Evolutionary conservation across 805 yeast species (phyloP).

Genomic region (Ogataea angusta): DNA sequence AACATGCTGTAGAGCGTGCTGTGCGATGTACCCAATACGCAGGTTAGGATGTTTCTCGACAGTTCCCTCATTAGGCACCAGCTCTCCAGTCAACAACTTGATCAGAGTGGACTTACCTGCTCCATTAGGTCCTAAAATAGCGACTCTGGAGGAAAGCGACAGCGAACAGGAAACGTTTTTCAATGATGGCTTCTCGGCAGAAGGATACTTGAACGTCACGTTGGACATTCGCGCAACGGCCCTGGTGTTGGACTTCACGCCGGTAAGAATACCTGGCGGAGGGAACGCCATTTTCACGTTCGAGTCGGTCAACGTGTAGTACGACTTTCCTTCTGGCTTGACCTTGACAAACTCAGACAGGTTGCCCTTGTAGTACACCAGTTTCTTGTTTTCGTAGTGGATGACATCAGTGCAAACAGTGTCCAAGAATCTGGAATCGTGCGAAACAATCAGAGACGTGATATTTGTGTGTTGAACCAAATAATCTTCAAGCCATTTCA

Average conservation of each 20-base stretch:
- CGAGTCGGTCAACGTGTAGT: slow-evolving; percentile 89
- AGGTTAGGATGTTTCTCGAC: slow-evolving; percentile 98
- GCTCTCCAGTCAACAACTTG: slow-evolving; percentile 88
- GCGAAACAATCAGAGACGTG: slow-evolving; percentile 94
- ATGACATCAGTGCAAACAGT: slow-evolving; percentile 94
- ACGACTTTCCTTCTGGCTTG: slow-evolving; percentile 94
- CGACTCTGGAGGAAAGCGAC: slow-evolving; percentile 94
- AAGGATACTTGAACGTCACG: slow-evolving; percentile 89
- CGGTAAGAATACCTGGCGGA: slow-evolving; percentile 96
- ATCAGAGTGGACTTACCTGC: slow-evolving; percentile 98
- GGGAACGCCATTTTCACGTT: slow-evolving; percentile 98
- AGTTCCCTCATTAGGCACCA: slow-evolving; percentile 79
- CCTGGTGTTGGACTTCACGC: slow-evolving; percentile 91
- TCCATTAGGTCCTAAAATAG: slow-evolving; percentile 96
- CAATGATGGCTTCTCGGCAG: slow-evolving; percentile 80
- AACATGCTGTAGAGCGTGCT: slow-evolving; percentile 96
- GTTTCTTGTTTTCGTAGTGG: slow-evolving; percentile 92
- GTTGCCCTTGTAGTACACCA: slow-evolving; percentile 95
- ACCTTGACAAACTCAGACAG: slow-evolving; percentile 86
- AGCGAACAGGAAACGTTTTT: slow-evolving; percentile 81
- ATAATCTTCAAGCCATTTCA: slow-evolving; percentile 91
- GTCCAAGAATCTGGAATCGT: slow-evolving; percentile 95
- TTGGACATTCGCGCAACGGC: slow-evolving; percentile 72
- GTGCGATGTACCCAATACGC: slow-evolving; percentile 98
- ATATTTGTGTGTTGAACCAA: slow-evolving; percentile 77